These are phyloP conservation scores for Calonectria pseudoturangicola DNA, from an alignment of 2,329 filamentous ascomycete genomes.

Conservation along the genomic window DNA sequence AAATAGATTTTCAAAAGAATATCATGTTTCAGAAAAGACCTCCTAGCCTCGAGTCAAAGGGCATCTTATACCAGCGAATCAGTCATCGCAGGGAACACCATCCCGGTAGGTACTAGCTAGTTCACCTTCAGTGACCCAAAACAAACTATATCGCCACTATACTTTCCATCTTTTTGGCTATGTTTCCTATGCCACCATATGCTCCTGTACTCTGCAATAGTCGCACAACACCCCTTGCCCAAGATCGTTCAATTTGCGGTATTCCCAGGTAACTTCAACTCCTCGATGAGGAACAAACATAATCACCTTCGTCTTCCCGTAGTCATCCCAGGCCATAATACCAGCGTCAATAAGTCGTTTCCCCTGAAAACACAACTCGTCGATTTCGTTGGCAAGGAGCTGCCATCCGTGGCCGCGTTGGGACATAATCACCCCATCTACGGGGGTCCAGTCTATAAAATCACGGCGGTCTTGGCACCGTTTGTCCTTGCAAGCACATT, in stretches of 20 bases:
- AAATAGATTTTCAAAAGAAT: background rate
- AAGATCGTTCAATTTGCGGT: slow-evolving; percentile 21
- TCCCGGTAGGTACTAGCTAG: too few relatives aligned
- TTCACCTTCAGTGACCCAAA: too few relatives aligned
- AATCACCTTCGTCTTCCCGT: slow-evolving; percentile 2
- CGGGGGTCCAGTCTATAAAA: slow-evolving; percentile 28
- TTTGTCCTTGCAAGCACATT: slow-evolving; percentile 37
- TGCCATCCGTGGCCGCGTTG: slow-evolving; percentile 38
- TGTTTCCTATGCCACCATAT: slow-evolving; percentile 18
- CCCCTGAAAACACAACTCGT: slow-evolving; percentile 30
- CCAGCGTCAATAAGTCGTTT: slow-evolving; percentile 25
- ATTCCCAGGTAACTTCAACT: slow-evolving; percentile 36
- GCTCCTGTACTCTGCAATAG: slow-evolving; percentile 15
- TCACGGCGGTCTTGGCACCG: slow-evolving; percentile 30
- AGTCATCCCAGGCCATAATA: slow-evolving; percentile 35
- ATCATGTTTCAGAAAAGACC: too few relatives aligned
- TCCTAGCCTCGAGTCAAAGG: background rate
- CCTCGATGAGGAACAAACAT: slow-evolving; percentile 31
- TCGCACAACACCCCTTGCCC: slow-evolving; percentile 38
- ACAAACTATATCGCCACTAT: background rate
- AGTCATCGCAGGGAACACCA: background rate
- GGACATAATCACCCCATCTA: background rate
- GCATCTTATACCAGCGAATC: background rate
- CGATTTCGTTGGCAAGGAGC: slow-evolving; percentile 30
- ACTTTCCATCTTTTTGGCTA: background rate